Base-by-base conservation (phyloP, 108 stramenopile genomes). In the Cyclostephanos tholiformis region DNA sequence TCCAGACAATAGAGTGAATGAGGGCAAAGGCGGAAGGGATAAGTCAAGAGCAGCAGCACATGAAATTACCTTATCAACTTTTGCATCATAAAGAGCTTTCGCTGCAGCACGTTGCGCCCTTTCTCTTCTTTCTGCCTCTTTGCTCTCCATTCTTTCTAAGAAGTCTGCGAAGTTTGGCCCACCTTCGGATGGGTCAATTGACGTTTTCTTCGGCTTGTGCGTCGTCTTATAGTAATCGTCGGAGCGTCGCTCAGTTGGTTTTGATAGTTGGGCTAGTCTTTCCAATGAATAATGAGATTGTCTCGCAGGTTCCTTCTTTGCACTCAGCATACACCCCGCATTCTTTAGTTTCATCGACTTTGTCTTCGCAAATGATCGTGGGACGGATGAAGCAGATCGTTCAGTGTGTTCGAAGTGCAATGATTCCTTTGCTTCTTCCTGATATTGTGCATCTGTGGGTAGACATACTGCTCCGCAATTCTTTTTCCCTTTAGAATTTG, bases 61-160 rank as follows among this genome's bases (percentile, higher is more conserved):
- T 0, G 25, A 29, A 0, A 13, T 6, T 10, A 71, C 23, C 43
- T 71, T 71, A 35, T 71, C 71, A 16, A 62, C 49, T 36, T 71
- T 71, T 71, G 44, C 43, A 35, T 71, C 51, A 17, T 71, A 71
- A 0, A 17, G 5, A 25, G 60, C 71, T 71, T 52, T 61, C 13
- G 60, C 71, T 64, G 49, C 39, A 43, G 63, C 63, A 23, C 35
- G 36, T 25, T 65, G 49, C 12, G 56, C 4, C 52, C 65, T 73
- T 16, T 64, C 63, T 9, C 17, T 64, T 23, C 63, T 61, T 35
- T 65, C 39, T 25, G 4, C 55, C 26, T 53, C 72, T 63, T 65
- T 73, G 0, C 5, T 65, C 38, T 65, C 51, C 63, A 73, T 73
- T 56, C 72, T 73, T 36, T 73, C 63, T 20, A 73, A 65, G 64